Conservation (phyloP, 2,329 filamentous ascomycete genomes). For the Colletotrichum plurivorum region DNA sequence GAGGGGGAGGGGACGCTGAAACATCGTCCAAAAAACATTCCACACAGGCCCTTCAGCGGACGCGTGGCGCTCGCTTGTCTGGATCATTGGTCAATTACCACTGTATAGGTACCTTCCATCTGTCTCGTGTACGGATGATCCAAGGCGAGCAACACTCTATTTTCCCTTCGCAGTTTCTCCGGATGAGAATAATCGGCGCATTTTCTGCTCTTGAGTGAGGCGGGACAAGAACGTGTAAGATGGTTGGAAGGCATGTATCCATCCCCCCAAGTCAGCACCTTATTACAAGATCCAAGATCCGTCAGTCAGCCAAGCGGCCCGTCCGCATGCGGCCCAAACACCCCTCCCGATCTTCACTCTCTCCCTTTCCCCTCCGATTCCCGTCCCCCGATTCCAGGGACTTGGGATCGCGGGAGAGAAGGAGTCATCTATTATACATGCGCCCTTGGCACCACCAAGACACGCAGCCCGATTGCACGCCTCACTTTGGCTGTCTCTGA, state of each 20-base stretch:
- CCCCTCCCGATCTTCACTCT: slow-evolving; percentile 4
- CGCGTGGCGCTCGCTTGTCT: slow-evolving; percentile 31
- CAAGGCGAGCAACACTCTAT: not conserved
- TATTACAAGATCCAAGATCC: no score
- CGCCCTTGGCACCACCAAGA: not conserved
- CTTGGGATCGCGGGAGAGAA: slow-evolving; percentile 14
- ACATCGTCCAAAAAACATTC: slow-evolving; percentile 27
- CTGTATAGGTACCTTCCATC: not conserved
- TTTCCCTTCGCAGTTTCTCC: not conserved
- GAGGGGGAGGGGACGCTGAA: slow-evolving; percentile 20
- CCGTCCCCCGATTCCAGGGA: slow-evolving; percentile 16
- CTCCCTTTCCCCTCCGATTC: not conserved
- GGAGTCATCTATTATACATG: not conserved
- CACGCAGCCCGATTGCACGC: not conserved
- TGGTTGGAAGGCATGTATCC: no score
- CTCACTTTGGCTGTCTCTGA: slow-evolving; percentile 9
- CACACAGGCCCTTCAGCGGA: not conserved
- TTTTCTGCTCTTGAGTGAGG: not conserved
- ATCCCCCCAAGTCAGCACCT: no score
- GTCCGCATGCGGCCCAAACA: slow-evolving; percentile 4
- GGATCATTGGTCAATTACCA: slow-evolving; percentile 10
- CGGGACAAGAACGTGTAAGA: no score
- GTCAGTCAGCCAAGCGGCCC: not conserved
- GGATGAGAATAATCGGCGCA: slow-evolving; percentile 10
- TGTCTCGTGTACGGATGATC: slow-evolving; percentile 1